Evolutionary conservation across 2,329 filamentous ascomycete genomes (phyloP).

Genomic region (Stachybotrys echinatus): DNA sequence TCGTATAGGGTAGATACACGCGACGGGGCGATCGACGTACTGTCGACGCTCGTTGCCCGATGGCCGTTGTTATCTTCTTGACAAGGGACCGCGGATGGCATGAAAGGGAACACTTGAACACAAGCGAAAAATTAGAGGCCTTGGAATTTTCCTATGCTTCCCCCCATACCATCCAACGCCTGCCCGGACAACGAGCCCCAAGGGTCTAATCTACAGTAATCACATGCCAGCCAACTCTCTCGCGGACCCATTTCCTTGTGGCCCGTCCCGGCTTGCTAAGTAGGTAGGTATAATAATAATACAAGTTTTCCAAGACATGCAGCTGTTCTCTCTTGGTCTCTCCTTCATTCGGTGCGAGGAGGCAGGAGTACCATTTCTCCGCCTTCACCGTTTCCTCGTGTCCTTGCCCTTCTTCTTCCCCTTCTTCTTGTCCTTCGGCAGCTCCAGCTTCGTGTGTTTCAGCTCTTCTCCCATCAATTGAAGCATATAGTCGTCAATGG

Average conservation of each 20-base stretch:
- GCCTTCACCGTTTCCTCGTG: slow-evolving; percentile 39
- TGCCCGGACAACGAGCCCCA: background rate
- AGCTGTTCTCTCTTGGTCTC: too few species aligned
- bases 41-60: too few species aligned
- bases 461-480: slow-evolving; percentile 59
- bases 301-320: background rate
- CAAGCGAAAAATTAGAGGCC: background rate
- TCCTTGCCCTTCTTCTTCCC: slow-evolving; percentile 56
- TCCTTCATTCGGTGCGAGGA: too few species aligned
- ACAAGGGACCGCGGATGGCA: too few species aligned
- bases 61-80: too few species aligned
- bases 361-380: too few species aligned
- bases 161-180: background rate
- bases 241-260: background rate
- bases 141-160: background rate
- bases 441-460: slow-evolving; percentile 53
- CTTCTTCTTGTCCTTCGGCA: slow-evolving; percentile 61
- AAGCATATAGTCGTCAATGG: slow-evolving; percentile 74
- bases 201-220: background rate
- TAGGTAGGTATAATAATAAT: background rate
- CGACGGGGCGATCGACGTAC: too few species aligned
- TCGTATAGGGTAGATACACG: too few species aligned
- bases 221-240: too few species aligned
- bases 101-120: background rate
- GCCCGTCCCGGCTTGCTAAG: background rate